Conservation (phyloP, 169 alveolate genomes). For the Eimeria acervulina region DNA sequence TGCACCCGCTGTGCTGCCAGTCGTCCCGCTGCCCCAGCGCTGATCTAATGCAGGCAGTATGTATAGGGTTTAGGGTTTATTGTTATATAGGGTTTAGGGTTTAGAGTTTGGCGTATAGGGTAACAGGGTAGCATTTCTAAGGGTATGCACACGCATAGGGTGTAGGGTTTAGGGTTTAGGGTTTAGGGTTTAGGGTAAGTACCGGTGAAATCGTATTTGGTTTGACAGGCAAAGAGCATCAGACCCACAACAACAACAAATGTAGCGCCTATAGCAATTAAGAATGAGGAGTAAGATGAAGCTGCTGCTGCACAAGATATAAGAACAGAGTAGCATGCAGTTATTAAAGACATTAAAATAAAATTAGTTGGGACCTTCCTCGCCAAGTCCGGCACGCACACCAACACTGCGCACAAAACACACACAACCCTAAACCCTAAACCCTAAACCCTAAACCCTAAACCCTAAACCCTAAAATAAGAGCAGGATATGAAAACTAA, state of each 20-base stretch:
- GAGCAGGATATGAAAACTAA: not conserved
- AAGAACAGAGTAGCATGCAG: conserved; percentile 48
- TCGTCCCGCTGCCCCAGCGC: too few relatives aligned
- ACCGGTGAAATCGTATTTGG: conserved; percentile 92
- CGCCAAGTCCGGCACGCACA: conserved; percentile 68
- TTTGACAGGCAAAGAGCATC: conserved; percentile 90
- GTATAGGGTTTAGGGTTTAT: not conserved
- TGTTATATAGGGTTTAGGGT: not conserved
- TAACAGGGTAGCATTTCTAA: not conserved
- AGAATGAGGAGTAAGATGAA: conserved; percentile 11
- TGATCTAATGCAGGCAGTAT: too few relatives aligned
- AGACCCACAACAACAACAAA: conserved; percentile 87
- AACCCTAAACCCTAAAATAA: not conserved
- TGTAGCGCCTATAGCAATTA: conserved; percentile 90
- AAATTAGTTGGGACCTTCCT: conserved; percentile 64
- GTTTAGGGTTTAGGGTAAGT: conserved; percentile 31
- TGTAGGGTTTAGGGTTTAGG: not conserved
- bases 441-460: not conserved
- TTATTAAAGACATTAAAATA: conserved; percentile 56
- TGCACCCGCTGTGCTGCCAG: not conserved
- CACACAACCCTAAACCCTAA: not conserved
- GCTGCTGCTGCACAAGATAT: conserved; percentile 75
- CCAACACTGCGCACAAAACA: conserved; percentile 60
- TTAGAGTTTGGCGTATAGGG: not conserved
- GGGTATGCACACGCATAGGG: too few relatives aligned